These are phyloP conservation scores for Penicillium sp. DNA, from an alignment of 2,329 filamentous ascomycete genomes.

Conservation along the genomic window DNA sequence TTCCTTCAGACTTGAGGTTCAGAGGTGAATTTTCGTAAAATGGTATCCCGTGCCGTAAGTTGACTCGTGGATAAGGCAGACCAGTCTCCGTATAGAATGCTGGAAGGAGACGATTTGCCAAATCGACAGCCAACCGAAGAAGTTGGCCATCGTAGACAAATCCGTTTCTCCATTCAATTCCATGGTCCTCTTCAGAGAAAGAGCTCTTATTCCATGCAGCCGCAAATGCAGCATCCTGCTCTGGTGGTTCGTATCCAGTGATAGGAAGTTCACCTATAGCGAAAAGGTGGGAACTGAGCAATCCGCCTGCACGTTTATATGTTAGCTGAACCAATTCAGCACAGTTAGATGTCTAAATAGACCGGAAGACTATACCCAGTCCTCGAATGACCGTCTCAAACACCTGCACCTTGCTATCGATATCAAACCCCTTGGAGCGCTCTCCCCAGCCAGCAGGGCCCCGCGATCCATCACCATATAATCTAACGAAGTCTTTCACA, in stretches of 20 bases:
- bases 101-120: constrained; percentile 79
- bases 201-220: constrained; percentile 42
- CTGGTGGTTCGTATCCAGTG: constrained; percentile 64
- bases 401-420: constrained; percentile 97
- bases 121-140: constrained; percentile 81
- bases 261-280: constrained; percentile 89
- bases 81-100: constrained; percentile 91
- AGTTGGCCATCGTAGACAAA: constrained; percentile 88
- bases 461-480: constrained; percentile 81
- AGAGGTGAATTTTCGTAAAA: constrained; percentile 87
- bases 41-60: constrained; percentile 83
- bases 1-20: constrained; percentile 52
- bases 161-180: constrained; percentile 71
- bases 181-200: constrained; percentile 24
- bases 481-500: constrained; percentile 69
- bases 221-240: constrained; percentile 38
- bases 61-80: constrained; percentile 91
- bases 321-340: constrained; percentile 1
- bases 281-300: constrained; percentile 91
- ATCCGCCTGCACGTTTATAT: constrained; percentile 57
- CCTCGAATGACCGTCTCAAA: constrained; percentile 97
- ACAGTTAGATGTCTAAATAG: background rate
- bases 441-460: constrained; percentile 68
- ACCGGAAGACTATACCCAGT: constrained; percentile 37
- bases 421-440: constrained; percentile 78